These are phyloP conservation scores for Fomes fomentarius DNA, from an alignment of 1,284 basidiomycete genomes.

Conservation along the genomic window DNA sequence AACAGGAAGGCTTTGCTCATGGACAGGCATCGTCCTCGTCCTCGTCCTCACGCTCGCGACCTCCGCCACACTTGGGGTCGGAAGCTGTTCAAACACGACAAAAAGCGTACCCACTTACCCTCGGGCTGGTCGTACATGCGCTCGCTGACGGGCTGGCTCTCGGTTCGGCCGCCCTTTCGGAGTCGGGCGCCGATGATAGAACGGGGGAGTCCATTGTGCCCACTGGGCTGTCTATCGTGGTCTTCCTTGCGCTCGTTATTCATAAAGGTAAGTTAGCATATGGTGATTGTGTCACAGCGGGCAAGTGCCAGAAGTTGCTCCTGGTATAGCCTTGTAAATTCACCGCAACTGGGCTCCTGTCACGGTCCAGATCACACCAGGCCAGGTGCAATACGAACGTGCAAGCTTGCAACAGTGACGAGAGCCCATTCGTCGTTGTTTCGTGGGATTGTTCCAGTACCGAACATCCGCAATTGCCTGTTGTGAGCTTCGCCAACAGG, in stretches of 20 bases:
- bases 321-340: no score
- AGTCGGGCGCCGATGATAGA: conserved; percentile 29
- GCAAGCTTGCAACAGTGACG: no score
- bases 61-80: not conserved
- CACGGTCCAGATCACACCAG: no score
- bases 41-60: no score
- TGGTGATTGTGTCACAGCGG: no score
- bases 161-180: conserved; percentile 70
- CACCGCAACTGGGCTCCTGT: no score
- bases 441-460: no score
- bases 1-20: conserved; percentile 31
- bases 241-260: conserved; percentile 82
- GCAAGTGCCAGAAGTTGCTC: no score
- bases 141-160: conserved; percentile 90
- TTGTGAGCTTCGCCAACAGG: no score
- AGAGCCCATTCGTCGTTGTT: no score
- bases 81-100: conserved; percentile 19
- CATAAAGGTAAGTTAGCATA: not conserved
- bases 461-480: no score
- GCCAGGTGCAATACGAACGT: no score
- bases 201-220: conserved; percentile 29
- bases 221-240: conserved; percentile 67
- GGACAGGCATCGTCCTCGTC: not conserved
- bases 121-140: conserved; percentile 86
- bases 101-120: conserved; percentile 69